Percentiles rank a stretch among this genome's conserved stretches.
Evolutionary conservation across 768 basidiomycete genomes (phyloP).

Genomic region (Lentinus brumalis): DNA sequence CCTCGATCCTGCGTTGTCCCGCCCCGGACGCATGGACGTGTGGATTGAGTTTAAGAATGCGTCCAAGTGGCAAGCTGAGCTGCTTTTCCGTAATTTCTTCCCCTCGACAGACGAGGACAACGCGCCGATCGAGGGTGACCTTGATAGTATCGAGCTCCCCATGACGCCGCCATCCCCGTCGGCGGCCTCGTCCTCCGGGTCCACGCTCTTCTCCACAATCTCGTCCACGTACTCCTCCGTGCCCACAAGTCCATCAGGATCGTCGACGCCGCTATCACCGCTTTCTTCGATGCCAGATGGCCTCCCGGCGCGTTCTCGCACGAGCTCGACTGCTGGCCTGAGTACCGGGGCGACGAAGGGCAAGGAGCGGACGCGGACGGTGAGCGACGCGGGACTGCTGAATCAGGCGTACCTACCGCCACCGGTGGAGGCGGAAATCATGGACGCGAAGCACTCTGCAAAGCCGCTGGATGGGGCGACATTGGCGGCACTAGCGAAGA

Average conservation of each 20-base stretch:
- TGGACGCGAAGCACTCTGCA: constrained; percentile 60
- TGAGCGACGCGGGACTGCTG: constrained; percentile 24
- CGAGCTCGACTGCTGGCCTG: constrained; percentile 7
- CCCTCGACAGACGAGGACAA: constrained; percentile 64
- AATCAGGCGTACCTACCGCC: constrained; percentile 58
- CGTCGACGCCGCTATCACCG: constrained; percentile 31
- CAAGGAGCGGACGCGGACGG: constrained; percentile 19
- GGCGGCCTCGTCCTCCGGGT: constrained; percentile 40
- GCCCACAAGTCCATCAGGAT: constrained; percentile 36
- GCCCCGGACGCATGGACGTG: constrained; percentile 91
- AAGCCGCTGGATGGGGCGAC: constrained; percentile 66
- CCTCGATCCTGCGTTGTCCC: constrained; percentile 87
- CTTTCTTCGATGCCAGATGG: constrained; percentile 20
- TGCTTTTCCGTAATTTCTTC: constrained; percentile 90
- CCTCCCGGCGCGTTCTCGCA: constrained; percentile 13
- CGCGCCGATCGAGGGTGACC: constrained; percentile 40
- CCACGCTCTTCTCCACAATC: constrained; percentile 53
- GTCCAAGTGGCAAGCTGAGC: constrained; percentile 82
- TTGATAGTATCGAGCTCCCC: constrained; percentile 49
- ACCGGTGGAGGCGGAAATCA: constrained; percentile 60
- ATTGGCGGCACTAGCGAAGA: constrained; percentile 68
- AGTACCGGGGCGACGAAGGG: not conserved
- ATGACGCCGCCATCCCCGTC: constrained; percentile 40
- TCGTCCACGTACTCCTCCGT: constrained; percentile 48
- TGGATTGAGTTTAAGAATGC: constrained; percentile 92